Evolutionary conservation across 2,329 filamentous ascomycete species (phyloP), one percentile per base, ranked within the genome.

Genomic region (Paraphoma chrysanthemicola): DNA sequence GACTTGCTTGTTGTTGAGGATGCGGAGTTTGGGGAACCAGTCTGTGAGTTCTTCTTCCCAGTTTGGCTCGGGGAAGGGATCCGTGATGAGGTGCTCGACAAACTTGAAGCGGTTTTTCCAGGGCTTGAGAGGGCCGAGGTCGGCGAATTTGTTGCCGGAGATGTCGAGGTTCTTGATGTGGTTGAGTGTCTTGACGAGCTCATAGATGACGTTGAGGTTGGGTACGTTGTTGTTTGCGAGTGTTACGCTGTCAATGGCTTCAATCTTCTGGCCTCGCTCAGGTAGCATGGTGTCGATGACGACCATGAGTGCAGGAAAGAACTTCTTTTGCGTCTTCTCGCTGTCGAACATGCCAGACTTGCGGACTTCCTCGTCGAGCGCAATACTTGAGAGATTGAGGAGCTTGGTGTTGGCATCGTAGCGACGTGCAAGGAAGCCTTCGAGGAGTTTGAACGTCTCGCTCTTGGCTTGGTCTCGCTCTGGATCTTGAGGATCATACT

Each of bases 271-370:
- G 85, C 88, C 64, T 89, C 88, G 80, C n/a, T n/a, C 31, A 11
- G 51, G 51, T 4, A 97, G 96, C 16, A 90, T 85, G 58, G 86
- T 81, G 51, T 96, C 88, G 73, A 91, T 93, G 45, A 97, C 88
- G 56, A 87, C 88, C 91, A 98, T 96, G 59, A 98, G 83, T 1
- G 91, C 94, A 50, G 91, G 91, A 79, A 98, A 97, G 60, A 97
- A 91, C 75, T 97, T 99, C 61, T 90, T 86, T 44, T 90, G 88
- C 1, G 88, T 88, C 3, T 89, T 87, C 56, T 85, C 86, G 56
- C 81, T 86, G 59, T 87, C 85, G 73, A 96, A 93, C 69, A 94
- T 90, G 38, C 91, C 91, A 77, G 93, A 88, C 42, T 85, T 82
- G 51, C 88, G 82, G 4, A 98, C 84, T 55, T 88, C 86, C 1